phyloP scores from a whole-genome alignment of 2,329 filamentous ascomycete species.

The Berkeleyomyces basicola region DNA sequence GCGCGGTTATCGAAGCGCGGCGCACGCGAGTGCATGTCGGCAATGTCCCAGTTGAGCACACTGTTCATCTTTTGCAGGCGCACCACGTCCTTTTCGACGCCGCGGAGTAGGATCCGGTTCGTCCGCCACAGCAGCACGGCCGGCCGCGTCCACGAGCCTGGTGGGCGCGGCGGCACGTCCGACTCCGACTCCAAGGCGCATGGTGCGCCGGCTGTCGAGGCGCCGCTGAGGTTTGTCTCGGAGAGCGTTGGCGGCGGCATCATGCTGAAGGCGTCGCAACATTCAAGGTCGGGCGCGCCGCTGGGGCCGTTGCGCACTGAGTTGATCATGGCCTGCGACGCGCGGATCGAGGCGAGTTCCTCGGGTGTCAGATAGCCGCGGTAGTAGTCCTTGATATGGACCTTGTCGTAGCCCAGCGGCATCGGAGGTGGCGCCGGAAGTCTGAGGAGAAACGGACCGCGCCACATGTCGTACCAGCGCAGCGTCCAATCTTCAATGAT shows the following conservation, averaged over 20 bases:
- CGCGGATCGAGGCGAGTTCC: conserved; percentile 25
- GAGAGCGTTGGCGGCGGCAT: conserved; percentile 19
- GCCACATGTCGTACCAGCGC: conserved; percentile 30
- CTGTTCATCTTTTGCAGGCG: conserved; percentile 29
- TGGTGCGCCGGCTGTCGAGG: not conserved
- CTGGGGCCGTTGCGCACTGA: conserved; percentile 19
- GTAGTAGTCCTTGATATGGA: conserved; percentile 32
- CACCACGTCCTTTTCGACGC: conserved; percentile 33
- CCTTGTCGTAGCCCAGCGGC: conserved; percentile 25
- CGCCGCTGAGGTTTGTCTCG: conserved; percentile 5
- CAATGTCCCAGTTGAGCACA: conserved; percentile 31
- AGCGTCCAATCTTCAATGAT: conserved; percentile 35
- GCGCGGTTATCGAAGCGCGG: conserved; percentile 36
- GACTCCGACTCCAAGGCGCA: not conserved
- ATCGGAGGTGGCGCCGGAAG: conserved; percentile 23
- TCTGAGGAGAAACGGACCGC: conserved; percentile 30
- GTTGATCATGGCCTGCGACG: conserved; percentile 21
- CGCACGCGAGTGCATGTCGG: conserved; percentile 32
- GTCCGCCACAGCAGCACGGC: conserved; percentile 25
- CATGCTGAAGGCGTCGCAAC: conserved; percentile 16
- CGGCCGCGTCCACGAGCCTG: conserved; percentile 26
- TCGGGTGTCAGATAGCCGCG: conserved; percentile 30
- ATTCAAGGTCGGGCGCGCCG: conserved; percentile 13
- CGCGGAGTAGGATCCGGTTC: conserved; percentile 28
- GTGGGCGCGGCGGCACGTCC: conserved; percentile 19